These are phyloP conservation scores for Penicillium paradoxum DNA, from an alignment of 495 filamentous ascomycete species.

Conservation along the genomic window DNA sequence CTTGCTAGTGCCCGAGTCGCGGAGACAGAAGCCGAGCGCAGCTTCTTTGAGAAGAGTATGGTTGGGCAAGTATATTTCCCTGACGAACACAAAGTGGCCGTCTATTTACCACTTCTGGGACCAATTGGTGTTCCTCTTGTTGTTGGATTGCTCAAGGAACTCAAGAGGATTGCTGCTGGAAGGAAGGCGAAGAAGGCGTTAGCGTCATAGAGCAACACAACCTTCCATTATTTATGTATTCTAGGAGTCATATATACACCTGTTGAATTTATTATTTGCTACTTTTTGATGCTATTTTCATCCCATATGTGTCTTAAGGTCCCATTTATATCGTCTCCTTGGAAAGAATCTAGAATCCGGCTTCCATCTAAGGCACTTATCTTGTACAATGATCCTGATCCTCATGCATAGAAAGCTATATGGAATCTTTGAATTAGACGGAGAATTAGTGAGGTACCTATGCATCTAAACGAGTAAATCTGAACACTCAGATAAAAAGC, in stretches of 20 bases:
- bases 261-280: not conserved
- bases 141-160: constrained; percentile 76
- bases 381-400: too few species aligned
- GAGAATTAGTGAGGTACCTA: not conserved
- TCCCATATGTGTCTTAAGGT: not conserved
- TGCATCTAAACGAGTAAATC: not conserved
- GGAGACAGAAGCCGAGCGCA: constrained; percentile 82
- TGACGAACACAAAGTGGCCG: constrained; percentile 97
- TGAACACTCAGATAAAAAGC: not conserved
- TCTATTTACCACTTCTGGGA: constrained; percentile 87
- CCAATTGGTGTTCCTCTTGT: constrained; percentile 88
- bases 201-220: not conserved
- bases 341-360: too few species aligned
- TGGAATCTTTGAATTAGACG: not conserved
- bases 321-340: not conserved
- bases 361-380: not conserved
- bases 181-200: constrained; percentile 28
- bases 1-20: constrained; percentile 78
- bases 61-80: constrained; percentile 97
- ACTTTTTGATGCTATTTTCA: not conserved
- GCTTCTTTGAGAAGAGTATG: constrained; percentile 99
- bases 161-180: constrained; percentile 49
- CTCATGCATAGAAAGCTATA: not conserved
- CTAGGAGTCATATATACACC: constrained; percentile 5
- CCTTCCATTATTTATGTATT: not conserved